Conservation (phyloP, 306 rosid species). For the Vigna angularis region DNA sequence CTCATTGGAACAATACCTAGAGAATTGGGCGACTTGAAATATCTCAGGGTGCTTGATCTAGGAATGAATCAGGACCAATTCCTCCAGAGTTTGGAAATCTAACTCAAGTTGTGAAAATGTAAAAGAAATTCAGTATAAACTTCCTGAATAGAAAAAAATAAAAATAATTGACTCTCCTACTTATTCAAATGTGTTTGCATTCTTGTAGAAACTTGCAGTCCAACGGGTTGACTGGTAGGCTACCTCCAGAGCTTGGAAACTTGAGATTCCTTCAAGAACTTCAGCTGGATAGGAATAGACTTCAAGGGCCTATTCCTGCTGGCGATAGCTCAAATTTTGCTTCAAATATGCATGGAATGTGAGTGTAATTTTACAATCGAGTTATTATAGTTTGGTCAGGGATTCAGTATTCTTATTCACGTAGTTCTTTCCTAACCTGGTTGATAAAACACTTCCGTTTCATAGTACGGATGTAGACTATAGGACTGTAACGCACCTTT, state of each 20-base stretch:
- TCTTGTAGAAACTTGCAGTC: slow-evolving; percentile 81
- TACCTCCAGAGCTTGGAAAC: slow-evolving; percentile 78
- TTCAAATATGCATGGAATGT: slow-evolving; percentile 63
- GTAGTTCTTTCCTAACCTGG: slow-evolving; percentile 16
- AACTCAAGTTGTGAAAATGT: slow-evolving; percentile 70
- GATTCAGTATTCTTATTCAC: slow-evolving; percentile 13
- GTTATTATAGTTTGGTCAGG: slow-evolving; percentile 13
- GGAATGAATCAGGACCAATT: slow-evolving; percentile 90
- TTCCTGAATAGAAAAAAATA: slow-evolving; percentile 12
- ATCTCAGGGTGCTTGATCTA: slow-evolving; percentile 81
- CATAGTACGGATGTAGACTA: slow-evolving; percentile 9
- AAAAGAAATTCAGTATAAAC: slow-evolving; percentile 42
- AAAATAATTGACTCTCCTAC: slow-evolving; percentile 32
- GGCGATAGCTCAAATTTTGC: slow-evolving; percentile 45
- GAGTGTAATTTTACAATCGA: slow-evolving; percentile 53
- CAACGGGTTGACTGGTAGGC: slow-evolving; percentile 74
- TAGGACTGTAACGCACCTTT: not conserved
- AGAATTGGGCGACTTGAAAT: slow-evolving; percentile 72
- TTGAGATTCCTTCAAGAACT: slow-evolving; percentile 80
- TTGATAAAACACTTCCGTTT: slow-evolving; percentile 9
- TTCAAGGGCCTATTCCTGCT: slow-evolving; percentile 87
- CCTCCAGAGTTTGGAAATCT: slow-evolving; percentile 86
- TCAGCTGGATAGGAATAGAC: slow-evolving; percentile 83
- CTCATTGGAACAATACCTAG: slow-evolving; percentile 81
- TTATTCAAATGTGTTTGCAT: slow-evolving; percentile 42